Conservation (phyloP, 176 grass and related monocot genomes). For the Alopecurus myosuroides region DNA sequence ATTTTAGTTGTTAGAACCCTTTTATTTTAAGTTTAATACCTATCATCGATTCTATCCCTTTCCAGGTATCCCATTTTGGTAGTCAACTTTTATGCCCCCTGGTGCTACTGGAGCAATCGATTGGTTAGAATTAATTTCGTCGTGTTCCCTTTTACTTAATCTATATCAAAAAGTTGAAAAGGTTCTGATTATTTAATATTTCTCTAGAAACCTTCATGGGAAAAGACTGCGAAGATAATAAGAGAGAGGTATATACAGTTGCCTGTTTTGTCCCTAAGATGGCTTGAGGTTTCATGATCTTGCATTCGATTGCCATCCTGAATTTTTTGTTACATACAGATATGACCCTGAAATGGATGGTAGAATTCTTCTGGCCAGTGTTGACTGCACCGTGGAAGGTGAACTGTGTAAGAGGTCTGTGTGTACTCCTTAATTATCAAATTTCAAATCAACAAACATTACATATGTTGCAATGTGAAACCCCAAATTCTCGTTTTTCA, state of each 20-base stretch:
- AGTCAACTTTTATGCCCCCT: slow-evolving; percentile 97
- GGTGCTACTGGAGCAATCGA: slow-evolving; percentile 98
- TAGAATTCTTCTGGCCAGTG: slow-evolving; percentile 74
- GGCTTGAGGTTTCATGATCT: neutral
- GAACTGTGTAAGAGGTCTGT: slow-evolving; percentile 88
- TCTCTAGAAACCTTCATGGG: slow-evolving; percentile 96
- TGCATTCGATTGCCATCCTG: neutral
- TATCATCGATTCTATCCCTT: slow-evolving; percentile 7
- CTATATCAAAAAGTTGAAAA: slow-evolving; percentile 1
- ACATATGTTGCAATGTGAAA: neutral
- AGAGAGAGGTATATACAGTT: slow-evolving; percentile 62
- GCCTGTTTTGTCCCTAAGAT: slow-evolving; percentile 5
- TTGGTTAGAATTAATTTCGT: slow-evolving; percentile 55
- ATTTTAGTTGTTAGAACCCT: neutral
- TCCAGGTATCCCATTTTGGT: slow-evolving; percentile 84
- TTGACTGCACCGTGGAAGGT: slow-evolving; percentile 76
- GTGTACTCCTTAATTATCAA: neutral
- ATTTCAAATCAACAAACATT: neutral
- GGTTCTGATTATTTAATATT: slow-evolving; percentile 22
- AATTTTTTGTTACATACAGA: slow-evolving; percentile 38
- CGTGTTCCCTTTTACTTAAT: neutral
- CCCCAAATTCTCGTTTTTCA: slow-evolving; percentile 9
- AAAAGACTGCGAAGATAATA: slow-evolving; percentile 86
- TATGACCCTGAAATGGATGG: slow-evolving; percentile 98
- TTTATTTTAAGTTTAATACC: slow-evolving; percentile 6